Conservation (phyloP, 768 basidiomycete species). For the Pisolithus sp. region DNA sequence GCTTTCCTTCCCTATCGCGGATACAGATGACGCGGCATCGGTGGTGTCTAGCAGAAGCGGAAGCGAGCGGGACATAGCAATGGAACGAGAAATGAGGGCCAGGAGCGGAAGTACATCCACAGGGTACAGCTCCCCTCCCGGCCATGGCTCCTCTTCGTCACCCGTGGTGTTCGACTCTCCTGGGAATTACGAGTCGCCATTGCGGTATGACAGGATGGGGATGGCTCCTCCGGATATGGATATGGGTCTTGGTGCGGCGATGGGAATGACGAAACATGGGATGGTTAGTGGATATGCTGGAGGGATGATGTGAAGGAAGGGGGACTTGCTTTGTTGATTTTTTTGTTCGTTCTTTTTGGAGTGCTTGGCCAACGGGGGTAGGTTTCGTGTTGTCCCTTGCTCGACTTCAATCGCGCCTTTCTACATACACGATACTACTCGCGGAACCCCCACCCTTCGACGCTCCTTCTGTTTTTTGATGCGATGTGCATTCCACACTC, state of each 20-base stretch:
- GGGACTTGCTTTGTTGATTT: too few species aligned
- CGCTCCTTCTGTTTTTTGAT: too few species aligned
- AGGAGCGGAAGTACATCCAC: slow-evolving; percentile 34
- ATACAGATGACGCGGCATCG: slow-evolving; percentile 35
- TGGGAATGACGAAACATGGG: background rate
- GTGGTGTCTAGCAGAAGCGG: slow-evolving; percentile 30
- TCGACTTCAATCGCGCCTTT: too few species aligned
- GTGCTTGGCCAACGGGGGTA: too few species aligned
- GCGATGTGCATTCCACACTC: too few species aligned
- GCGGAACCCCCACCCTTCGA: too few species aligned
- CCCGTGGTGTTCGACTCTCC: slow-evolving; percentile 29
- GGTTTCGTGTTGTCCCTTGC: too few species aligned
- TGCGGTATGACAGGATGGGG: background rate
- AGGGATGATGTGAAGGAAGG: background rate
- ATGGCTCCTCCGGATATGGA: background rate
- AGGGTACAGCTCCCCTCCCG: slow-evolving; percentile 25
- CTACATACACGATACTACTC: too few species aligned
- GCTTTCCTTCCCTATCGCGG: slow-evolving; percentile 20
- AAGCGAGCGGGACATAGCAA: slow-evolving; percentile 12
- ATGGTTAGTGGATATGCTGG: background rate
- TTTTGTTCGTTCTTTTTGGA: too few species aligned
- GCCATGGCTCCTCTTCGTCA: slow-evolving; percentile 14
- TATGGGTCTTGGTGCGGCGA: background rate
- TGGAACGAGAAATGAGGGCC: background rate
- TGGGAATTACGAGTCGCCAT: background rate